Conservation (phyloP, 1,139 yeast genomes). For the Pichia norvegensis region DNA sequence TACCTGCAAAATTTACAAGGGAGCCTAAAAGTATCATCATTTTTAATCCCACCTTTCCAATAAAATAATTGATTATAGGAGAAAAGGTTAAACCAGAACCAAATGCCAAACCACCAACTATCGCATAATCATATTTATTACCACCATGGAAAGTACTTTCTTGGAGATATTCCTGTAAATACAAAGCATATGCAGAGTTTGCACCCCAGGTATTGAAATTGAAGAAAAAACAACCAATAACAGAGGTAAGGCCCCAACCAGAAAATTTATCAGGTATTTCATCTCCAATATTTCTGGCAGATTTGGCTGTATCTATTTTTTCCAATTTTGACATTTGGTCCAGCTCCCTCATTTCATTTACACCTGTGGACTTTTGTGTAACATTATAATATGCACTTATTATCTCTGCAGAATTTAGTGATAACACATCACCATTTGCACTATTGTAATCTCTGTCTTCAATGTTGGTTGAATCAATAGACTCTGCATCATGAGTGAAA, state of each 20-base stretch:
- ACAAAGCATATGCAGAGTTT: constrained; percentile 51
- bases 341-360: not conserved
- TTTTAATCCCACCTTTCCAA: constrained; percentile 16
- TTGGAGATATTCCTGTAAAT: constrained; percentile 42
- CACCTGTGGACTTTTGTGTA: not conserved
- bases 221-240: constrained; percentile 31
- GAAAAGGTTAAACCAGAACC: constrained; percentile 38
- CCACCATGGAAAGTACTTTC: constrained; percentile 41
- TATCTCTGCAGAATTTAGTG: not conserved
- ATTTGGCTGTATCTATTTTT: not conserved
- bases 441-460: not conserved
- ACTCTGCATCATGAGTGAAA: too few species aligned
- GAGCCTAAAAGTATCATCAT: constrained; percentile 25
- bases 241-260: constrained; percentile 45
- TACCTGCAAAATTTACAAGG: not conserved
- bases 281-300: constrained; percentile 5
- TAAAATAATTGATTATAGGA: constrained; percentile 36
- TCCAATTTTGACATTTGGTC: not conserved
- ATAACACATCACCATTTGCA: not conserved
- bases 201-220: constrained; percentile 58
- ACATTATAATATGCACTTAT: not conserved
- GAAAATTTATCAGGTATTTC: constrained; percentile 26
- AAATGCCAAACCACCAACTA: constrained; percentile 53
- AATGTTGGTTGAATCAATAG: too few species aligned
- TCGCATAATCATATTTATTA: constrained; percentile 45